phyloP scores from a whole-genome alignment of 306 rosid species.

The Glycine latifolia region DNA sequence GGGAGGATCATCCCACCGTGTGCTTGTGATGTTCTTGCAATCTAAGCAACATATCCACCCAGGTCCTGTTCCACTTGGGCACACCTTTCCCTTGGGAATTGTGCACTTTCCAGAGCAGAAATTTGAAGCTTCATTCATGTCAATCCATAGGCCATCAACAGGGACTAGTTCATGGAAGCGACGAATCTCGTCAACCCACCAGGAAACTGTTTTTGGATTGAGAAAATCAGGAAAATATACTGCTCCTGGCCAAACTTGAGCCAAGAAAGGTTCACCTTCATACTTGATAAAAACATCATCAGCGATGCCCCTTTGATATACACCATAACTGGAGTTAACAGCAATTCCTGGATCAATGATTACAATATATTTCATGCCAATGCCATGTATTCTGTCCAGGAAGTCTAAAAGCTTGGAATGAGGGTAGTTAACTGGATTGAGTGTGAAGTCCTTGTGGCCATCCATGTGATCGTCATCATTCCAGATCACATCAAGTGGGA shows the following conservation, averaged over 20 bases:
- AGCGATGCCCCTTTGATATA: constrained; percentile 74
- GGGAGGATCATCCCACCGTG: constrained; percentile 92
- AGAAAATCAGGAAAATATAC: constrained; percentile 92
- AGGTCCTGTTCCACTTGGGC: constrained; percentile 69
- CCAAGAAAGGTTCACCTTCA: constrained; percentile 81
- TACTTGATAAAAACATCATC: constrained; percentile 88
- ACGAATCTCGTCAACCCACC: constrained; percentile 91
- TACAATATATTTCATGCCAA: constrained; percentile 91
- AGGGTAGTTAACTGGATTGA: constrained; percentile 72
- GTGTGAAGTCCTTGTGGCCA: constrained; percentile 88
- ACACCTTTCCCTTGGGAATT: constrained; percentile 67
- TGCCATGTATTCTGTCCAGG: constrained; percentile 75
- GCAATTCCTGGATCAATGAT: constrained; percentile 88
- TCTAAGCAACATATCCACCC: constrained; percentile 86
- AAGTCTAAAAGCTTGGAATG: constrained; percentile 79
- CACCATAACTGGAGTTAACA: constrained; percentile 77
- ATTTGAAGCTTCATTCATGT: constrained; percentile 91
- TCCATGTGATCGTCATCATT: constrained; percentile 96
- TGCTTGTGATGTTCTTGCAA: constrained; percentile 81
- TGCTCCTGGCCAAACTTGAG: constrained; percentile 98
- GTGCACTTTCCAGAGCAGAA: constrained; percentile 89
- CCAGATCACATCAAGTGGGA: constrained; percentile 94
- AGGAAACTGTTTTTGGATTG: constrained; percentile 80
- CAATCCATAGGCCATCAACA: constrained; percentile 95
- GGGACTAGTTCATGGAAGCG: constrained; percentile 96